These are phyloP conservation scores for Trypethelium eluteriae DNA, from an alignment of 495 filamentous ascomycete species.

Conservation along the genomic window DNA sequence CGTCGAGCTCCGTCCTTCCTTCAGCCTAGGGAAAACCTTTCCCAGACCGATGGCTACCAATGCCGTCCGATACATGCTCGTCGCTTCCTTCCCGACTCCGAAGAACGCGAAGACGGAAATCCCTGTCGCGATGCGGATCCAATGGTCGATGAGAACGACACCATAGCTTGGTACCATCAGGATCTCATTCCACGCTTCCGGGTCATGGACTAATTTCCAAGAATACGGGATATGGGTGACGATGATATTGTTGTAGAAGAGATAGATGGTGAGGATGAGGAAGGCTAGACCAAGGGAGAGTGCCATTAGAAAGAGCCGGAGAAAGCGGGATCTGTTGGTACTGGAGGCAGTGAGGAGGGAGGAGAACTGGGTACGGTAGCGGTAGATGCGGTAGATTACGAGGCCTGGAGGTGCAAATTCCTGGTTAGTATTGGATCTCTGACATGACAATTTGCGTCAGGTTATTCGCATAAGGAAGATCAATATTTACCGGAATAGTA, in stretches of 20 bases:
- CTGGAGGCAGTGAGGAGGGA: constrained; percentile 50
- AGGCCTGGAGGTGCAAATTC: constrained; percentile 40
- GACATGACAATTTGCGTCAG: background rate
- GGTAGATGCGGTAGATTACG: constrained; percentile 58
- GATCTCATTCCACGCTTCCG: constrained; percentile 50
- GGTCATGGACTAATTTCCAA: constrained; percentile 49
- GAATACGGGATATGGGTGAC: constrained; percentile 40
- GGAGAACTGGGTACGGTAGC: constrained; percentile 56
- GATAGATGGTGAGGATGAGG: constrained; percentile 55
- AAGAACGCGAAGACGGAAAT: constrained; percentile 68
- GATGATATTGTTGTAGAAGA: constrained; percentile 51
- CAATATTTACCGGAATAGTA: constrained; percentile 64
- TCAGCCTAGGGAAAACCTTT: constrained; percentile 19
- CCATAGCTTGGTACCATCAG: constrained; percentile 52
- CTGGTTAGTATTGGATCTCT: constrained; percentile 9
- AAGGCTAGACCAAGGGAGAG: constrained; percentile 57
- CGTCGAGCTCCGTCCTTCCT: background rate
- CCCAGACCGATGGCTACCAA: constrained; percentile 30
- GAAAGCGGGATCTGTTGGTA: constrained; percentile 60
- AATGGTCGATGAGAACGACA: constrained; percentile 54
- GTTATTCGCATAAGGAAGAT: background rate
- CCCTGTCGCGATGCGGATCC: constrained; percentile 54
- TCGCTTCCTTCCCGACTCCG: constrained; percentile 68
- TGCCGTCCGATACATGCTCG: constrained; percentile 59
- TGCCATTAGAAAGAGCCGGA: constrained; percentile 73